These are phyloP conservation scores for Ricinus communis DNA, from an alignment of 345 rosid genomes.

Conservation along the genomic window DNA sequence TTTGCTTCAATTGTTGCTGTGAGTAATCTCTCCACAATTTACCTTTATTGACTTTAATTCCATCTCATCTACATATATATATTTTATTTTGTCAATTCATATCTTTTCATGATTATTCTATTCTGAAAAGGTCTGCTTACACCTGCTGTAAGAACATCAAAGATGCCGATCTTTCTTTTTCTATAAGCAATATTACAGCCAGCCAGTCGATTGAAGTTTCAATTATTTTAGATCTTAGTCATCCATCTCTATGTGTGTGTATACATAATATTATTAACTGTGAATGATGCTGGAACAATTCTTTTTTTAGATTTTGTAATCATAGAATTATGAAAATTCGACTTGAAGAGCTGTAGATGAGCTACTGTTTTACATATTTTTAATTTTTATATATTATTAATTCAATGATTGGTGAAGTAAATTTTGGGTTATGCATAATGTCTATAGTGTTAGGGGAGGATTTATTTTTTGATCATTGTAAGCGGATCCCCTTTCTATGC, in stretches of 20 bases:
- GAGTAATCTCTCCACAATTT: conserved; percentile 14
- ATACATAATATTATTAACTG: background rate
- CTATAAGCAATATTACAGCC: conserved; percentile 8
- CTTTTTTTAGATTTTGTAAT: background rate
- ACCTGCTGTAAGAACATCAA: background rate
- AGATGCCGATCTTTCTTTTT: background rate
- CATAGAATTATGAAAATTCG: background rate
- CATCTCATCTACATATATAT: conserved; percentile 12
- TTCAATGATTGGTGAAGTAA: too few relatives aligned
- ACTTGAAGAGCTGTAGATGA: background rate
- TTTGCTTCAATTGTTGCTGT: conserved; percentile 98
- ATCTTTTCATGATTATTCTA: background rate
- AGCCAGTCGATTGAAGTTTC: background rate
- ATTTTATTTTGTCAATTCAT: background rate
- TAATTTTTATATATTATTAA: too few relatives aligned
- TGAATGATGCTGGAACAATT: background rate
- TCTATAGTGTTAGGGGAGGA: background rate
- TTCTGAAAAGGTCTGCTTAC: background rate
- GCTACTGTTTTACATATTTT: too few relatives aligned
- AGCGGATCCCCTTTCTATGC: conserved; percentile 17
- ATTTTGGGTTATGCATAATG: too few relatives aligned
- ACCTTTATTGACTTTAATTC: conserved; percentile 11
- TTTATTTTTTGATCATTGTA: background rate
- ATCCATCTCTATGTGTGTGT: background rate
- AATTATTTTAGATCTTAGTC: background rate